Base-by-base conservation (phyloP, 768 basidiomycete species). In the Boletellus ananas region DNA sequence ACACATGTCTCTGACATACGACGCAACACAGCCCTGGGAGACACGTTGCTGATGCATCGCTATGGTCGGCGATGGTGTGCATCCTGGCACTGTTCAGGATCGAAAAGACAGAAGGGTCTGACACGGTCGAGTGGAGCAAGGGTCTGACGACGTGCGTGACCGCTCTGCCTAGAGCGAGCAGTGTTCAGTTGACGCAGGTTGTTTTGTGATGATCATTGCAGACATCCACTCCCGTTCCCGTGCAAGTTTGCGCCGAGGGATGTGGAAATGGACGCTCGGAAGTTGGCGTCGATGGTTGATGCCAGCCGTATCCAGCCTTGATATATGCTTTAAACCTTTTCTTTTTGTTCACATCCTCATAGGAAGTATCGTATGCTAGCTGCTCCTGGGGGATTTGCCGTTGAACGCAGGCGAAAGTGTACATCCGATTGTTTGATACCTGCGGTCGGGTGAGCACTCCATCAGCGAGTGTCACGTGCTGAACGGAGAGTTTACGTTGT, bases 51-150 rank as follows among this genome's bases (percentile, higher is more conserved):
- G 61, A 60, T 14, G 61, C 52, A 3, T 61, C 56, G 3, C 3
- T 64, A 9, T 63, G 61, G 62, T 55, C 37, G 21, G 62, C 59
- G 14, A 61, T 63, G 20, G 54, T 39, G 16, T 58, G 52, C 8
- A 54, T 64, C 2, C 33, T 64, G 9, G 6, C 50, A 1, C 0
- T 56, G 27, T 64, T 64, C 34, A 56, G 20, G 17, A 61, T 60
- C 34, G 49, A 58, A 16, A 54, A 52, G 37, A 51, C 50, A 18
- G 43, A 49, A 12, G 62, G 53, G 1, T 49, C 53, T 21, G 53
- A 56, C 3, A 43, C 61, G 3, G 35, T 64, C 7, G 41, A 54
- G 18, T 63, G 59, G 59, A 41, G 34, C 31, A 53, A 36, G 23
- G 62, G 62, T 9, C 14, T 61, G 23, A 10, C 41, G 3, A 43